Evolutionary conservation across 2,329 filamentous ascomycete species (phyloP), one percentile per base, ranked within the genome.

Genomic region (Pestalotiopsis sp.): DNA sequence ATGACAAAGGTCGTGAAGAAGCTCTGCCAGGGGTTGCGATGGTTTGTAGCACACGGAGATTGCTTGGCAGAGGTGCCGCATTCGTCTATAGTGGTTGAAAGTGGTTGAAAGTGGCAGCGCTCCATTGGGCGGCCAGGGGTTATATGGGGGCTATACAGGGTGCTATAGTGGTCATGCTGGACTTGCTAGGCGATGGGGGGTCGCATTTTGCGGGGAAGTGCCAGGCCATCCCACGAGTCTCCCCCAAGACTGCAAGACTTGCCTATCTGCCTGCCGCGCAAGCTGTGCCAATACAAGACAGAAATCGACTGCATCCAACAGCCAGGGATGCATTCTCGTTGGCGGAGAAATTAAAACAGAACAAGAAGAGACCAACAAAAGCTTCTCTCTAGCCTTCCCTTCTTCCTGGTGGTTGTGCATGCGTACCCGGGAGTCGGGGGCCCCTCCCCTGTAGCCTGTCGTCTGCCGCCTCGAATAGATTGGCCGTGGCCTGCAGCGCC

Each of bases 181-280:
- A 17, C 23, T 31, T n/a, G 4, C 59, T 9, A 36, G 38, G 31
- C 36, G 27, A 62, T 17, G 52, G 14, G 36, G 13, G 20, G 27
- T 66, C 23, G 23, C 41, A 31, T 57, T 57, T 66, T 66, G 63
- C 63, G 63, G 63, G 49, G 63, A 52, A 66, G 31, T 56, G 12
- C 27, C 63, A 38, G 39, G 63, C n/a, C 17, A 9, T 13, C 20
- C 23, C 23, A 27, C 20, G 38, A n/a, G n/a, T 31, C 23, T 2
- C 23, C 12, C 14, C 57, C 57, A 52, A 52, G 9, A 4, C 45
- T 52, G 6, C 31, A 36, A 59, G 27, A 7, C 13, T 36, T 59
- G 27, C 9, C 57, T 59, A 13, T 20, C 57, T 25, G 62, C 38
- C n/a, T 52, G 63, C 27, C 31, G 23, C 45, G 49, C 63, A 36